Conservation (phyloP, 1,284 basidiomycete species). For the Trametes versicolor region DNA sequence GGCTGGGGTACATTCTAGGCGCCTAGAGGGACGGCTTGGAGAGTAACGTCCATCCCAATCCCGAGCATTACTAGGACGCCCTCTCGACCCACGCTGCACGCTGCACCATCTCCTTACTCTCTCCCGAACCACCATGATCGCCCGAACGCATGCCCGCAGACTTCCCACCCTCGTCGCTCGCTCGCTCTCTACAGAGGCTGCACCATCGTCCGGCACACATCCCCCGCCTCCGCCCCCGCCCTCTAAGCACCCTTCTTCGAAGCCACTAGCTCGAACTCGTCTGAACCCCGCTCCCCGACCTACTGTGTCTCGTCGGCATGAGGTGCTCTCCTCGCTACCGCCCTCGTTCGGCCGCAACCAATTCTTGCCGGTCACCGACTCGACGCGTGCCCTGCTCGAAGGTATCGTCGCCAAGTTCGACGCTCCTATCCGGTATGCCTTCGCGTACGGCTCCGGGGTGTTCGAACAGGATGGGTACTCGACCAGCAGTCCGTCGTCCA, state of each 20-base stretch:
- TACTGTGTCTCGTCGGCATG: constrained; percentile 51
- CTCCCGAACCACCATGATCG: constrained; percentile 28
- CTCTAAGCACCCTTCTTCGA: constrained; percentile 39
- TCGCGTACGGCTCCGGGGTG: constrained; percentile 95
- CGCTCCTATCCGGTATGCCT: constrained; percentile 91
- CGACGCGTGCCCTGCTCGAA: constrained; percentile 81
- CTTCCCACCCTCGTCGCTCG: constrained; percentile 47
- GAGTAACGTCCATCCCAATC: constrained; percentile 3
- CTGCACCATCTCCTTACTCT: constrained; percentile 5
- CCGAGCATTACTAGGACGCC: neutral
- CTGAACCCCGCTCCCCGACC: constrained; percentile 64
- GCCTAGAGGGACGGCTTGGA: constrained; percentile 6
- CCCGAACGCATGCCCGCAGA: constrained; percentile 34
- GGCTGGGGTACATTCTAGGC: constrained; percentile 18
- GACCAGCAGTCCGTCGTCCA: constrained; percentile 38
- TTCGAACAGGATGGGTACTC: constrained; percentile 87
- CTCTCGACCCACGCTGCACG: neutral
- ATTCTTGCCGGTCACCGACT: constrained; percentile 77
- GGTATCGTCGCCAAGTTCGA: constrained; percentile 80
- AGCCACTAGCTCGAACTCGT: constrained; percentile 47
- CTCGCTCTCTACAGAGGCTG: constrained; percentile 60
- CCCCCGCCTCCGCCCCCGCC: constrained; percentile 46
- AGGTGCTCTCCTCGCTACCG: constrained; percentile 64
- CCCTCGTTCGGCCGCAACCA: constrained; percentile 85
- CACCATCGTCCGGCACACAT: constrained; percentile 45